Conservation (phyloP, 2,329 filamentous ascomycete species). For the Pyricularia sp. region DNA sequence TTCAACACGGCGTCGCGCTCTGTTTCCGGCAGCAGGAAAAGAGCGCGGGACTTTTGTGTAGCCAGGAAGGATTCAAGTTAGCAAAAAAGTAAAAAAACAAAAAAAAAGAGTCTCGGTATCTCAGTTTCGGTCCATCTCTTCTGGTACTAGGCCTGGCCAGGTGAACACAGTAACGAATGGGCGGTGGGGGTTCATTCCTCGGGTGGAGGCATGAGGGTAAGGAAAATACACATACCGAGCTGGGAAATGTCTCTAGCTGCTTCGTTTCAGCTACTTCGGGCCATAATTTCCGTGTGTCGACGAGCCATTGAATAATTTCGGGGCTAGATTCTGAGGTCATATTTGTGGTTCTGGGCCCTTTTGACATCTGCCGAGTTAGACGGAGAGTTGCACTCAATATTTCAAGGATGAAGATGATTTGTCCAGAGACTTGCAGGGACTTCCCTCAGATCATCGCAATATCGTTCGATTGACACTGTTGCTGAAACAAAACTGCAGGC, state of each 20-base stretch:
- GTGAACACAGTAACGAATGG: not conserved
- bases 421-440: not conserved
- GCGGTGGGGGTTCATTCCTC: constrained; percentile 1
- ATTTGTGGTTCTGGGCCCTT: not conserved
- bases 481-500: not conserved
- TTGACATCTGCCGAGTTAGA: not conserved
- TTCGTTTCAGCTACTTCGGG: constrained; percentile 34
- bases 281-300: constrained; percentile 48
- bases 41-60: constrained; percentile 25
- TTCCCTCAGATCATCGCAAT: not conserved
- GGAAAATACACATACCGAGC: not conserved
- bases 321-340: not conserved
- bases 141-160: not conserved
- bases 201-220: not conserved
- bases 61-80: not conserved
- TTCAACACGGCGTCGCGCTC: constrained; percentile 45
- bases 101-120: too few species aligned
- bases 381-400: not conserved
- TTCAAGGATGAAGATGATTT: not conserved
- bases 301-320: constrained; percentile 43
- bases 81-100: too few species aligned
- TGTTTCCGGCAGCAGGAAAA: constrained; percentile 36
- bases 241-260: constrained; percentile 24
- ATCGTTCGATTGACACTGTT: not conserved
- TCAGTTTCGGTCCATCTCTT: not conserved